phyloP scores from a whole-genome alignment of 805 yeast genomes.

The Debaryomyces castellii region DNA sequence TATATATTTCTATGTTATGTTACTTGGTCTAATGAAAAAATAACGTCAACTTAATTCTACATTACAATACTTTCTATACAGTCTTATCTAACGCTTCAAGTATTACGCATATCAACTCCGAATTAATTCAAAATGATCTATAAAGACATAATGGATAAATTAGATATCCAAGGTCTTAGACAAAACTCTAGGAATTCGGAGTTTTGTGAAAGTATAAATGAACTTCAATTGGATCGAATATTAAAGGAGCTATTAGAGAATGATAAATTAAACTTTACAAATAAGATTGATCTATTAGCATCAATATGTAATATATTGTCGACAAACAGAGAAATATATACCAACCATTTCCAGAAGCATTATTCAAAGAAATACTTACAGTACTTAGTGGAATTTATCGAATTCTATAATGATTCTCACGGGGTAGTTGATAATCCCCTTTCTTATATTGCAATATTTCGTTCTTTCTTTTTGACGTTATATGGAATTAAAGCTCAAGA shows the following conservation, averaged over 20 bases:
- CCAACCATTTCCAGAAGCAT: slow-evolving; percentile 15
- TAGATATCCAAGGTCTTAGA: slow-evolving; percentile 10
- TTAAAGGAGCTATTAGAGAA: neutral
- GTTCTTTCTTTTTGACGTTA: slow-evolving; percentile 23
- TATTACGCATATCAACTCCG: too few relatives aligned
- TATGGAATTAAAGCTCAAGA: slow-evolving; percentile 18
- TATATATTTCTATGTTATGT: too few relatives aligned
- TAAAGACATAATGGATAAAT: neutral
- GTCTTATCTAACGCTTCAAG: too few relatives aligned
- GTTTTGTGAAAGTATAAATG: slow-evolving; percentile 18
- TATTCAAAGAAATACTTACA: slow-evolving; percentile 13
- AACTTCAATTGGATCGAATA: slow-evolving; percentile 69
- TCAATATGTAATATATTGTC: slow-evolving; percentile 25
- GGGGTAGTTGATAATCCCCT: slow-evolving; percentile 6
- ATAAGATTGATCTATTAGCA: slow-evolving; percentile 15
- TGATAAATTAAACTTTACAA: neutral
- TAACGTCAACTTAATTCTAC: too few relatives aligned
- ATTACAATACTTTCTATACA: too few relatives aligned
- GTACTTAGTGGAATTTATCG: slow-evolving; percentile 5
- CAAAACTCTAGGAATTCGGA: slow-evolving; percentile 9
- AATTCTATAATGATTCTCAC: neutral
- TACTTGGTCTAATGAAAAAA: too few relatives aligned
- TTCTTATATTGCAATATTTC: slow-evolving; percentile 19
- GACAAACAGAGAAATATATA: slow-evolving; percentile 20
- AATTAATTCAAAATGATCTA: too few relatives aligned